Conservation (phyloP, 306 rosid genomes). For the Mimosa pudica region DNA sequence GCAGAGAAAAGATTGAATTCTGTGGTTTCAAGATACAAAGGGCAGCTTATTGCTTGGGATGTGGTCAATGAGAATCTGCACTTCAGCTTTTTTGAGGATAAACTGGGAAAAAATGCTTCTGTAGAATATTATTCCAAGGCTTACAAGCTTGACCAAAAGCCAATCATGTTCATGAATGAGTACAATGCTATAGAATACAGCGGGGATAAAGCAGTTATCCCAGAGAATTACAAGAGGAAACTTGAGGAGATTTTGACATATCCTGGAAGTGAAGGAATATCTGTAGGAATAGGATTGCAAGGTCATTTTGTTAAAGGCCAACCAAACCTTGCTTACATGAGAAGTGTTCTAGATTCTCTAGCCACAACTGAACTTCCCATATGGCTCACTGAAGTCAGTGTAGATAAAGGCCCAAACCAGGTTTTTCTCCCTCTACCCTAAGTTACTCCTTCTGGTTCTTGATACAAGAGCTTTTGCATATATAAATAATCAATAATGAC, state of each 20-base stretch:
- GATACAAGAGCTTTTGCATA: too few relatives aligned
- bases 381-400: constrained; percentile 75
- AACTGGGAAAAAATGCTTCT: constrained; percentile 58
- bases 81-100: constrained; percentile 63
- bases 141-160: constrained; percentile 55
- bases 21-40: constrained; percentile 67
- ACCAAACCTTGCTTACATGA: constrained; percentile 73
- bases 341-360: constrained; percentile 58
- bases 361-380: constrained; percentile 56
- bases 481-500: too few relatives aligned
- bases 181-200: constrained; percentile 62
- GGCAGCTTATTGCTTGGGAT: constrained; percentile 79
- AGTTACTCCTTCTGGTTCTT: too few relatives aligned
- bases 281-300: constrained; percentile 66
- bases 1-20: constrained; percentile 53
- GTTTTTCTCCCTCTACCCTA: constrained; percentile 38
- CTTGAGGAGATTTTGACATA: constrained; percentile 46
- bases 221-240: constrained; percentile 47
- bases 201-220: constrained; percentile 38
- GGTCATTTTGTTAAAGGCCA: constrained; percentile 49
- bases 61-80: constrained; percentile 80
- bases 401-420: constrained; percentile 47
- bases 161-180: constrained; percentile 70
- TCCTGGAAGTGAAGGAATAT: constrained; percentile 48
- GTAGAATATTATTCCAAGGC: constrained; percentile 46